Conservation (phyloP, 495 filamentous ascomycete species). For the Neurospora sp. region DNA sequence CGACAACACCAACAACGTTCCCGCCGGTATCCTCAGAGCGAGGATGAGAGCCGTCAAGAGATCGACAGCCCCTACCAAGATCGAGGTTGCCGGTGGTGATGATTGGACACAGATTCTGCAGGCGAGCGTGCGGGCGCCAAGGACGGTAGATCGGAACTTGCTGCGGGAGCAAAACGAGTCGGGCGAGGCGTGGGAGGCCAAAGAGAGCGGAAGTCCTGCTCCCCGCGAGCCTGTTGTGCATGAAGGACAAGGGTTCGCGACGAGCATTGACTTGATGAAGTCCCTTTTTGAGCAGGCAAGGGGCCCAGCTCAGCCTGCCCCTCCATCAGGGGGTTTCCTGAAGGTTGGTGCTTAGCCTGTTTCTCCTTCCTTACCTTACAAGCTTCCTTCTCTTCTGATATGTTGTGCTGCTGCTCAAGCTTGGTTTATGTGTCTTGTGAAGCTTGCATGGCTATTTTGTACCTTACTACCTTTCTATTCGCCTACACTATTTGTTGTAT, state of each 20-base stretch:
- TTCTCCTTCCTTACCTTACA: constrained; percentile 56
- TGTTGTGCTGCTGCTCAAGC: constrained; percentile 8
- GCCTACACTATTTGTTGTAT: constrained; percentile 6
- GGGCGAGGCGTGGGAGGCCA: constrained; percentile 24
- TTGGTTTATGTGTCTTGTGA: neutral
- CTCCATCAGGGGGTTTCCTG: constrained; percentile 32
- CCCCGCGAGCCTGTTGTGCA: constrained; percentile 27
- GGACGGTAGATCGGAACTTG: constrained; percentile 58
- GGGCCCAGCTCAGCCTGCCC: constrained; percentile 30
- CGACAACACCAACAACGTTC: constrained; percentile 32
- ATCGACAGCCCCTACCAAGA: constrained; percentile 49
- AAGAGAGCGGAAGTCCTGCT: constrained; percentile 24
- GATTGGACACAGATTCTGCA: constrained; percentile 90
- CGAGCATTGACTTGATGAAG: constrained; percentile 85
- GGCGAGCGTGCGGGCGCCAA: constrained; percentile 81
- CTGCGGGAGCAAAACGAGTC: constrained; percentile 40
- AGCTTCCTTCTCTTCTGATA: constrained; percentile 19
- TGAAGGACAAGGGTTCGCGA: constrained; percentile 54
- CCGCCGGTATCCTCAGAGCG: constrained; percentile 44
- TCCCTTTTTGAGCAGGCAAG: constrained; percentile 65
- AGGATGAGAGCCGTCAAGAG: constrained; percentile 45
- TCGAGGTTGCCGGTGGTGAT: constrained; percentile 43
- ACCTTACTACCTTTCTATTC: constrained; percentile 18
- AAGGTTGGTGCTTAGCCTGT: constrained; percentile 48
- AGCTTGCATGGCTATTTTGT: constrained; percentile 11